phyloP scores from a whole-genome alignment of 2,329 filamentous ascomycete species.

The Exophiala calicioides region DNA sequence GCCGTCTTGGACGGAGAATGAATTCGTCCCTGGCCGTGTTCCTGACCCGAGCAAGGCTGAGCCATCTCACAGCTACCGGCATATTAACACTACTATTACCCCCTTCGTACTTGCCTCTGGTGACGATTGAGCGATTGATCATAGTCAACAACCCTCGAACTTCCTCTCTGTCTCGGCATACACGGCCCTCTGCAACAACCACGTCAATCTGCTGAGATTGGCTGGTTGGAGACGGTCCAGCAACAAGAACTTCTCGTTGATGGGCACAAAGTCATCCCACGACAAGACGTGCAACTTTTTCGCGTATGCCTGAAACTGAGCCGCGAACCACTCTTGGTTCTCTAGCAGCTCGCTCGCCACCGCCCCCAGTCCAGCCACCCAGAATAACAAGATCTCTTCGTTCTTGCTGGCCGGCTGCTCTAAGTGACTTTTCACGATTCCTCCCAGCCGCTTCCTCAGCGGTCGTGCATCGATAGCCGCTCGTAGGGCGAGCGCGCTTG shows the following conservation, averaged over 20 bases:
- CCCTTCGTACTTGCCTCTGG: too few species aligned
- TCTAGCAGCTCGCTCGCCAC: slow-evolving; percentile 17
- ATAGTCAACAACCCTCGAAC: too few species aligned
- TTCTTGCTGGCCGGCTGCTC: background rate
- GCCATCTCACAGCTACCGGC: too few species aligned
- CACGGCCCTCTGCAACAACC: slow-evolving; percentile 17
- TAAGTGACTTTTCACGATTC: background rate
- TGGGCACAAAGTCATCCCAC: slow-evolving; percentile 14
- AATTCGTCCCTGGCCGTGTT: too few species aligned
- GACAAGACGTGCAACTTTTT: slow-evolving; percentile 14
- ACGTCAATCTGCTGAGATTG: slow-evolving; percentile 13
- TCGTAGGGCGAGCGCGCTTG: slow-evolving; percentile 1
- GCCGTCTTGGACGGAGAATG: too few species aligned
- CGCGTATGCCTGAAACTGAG: slow-evolving; percentile 21
- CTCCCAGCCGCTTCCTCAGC: slow-evolving; percentile 5
- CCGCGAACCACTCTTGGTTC: slow-evolving; percentile 24
- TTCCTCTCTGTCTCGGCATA: slow-evolving; percentile 8
- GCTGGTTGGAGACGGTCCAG: slow-evolving; percentile 12
- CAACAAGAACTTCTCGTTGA: slow-evolving; percentile 16
- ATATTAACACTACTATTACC: too few species aligned
- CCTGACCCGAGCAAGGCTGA: too few species aligned
- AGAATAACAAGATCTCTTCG: slow-evolving; percentile 14
- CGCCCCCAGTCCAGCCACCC: slow-evolving; percentile 15
- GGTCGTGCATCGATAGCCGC: slow-evolving; percentile 17
- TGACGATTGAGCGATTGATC: too few species aligned